phyloP scores from a whole-genome alignment of 2,329 filamentous ascomycete species.

The Verticillium tricorpus region DNA sequence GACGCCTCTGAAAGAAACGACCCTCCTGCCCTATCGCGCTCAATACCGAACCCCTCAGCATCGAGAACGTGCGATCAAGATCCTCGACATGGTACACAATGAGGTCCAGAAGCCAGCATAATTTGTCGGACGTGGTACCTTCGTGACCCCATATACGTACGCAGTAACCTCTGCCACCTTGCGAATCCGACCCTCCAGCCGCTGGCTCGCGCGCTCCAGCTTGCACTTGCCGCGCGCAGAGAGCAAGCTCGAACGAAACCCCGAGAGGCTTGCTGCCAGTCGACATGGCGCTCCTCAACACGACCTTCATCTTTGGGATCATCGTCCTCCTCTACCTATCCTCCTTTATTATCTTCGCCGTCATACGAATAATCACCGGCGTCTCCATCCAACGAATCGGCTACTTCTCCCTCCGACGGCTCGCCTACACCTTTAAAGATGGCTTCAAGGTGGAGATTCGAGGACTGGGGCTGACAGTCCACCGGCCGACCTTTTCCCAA shows the following conservation, averaged over 20 bases:
- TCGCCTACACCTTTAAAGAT: slow-evolving; percentile 85
- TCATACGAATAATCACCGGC: slow-evolving; percentile 87
- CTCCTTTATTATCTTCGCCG: slow-evolving; percentile 89
- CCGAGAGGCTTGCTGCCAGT: slow-evolving; percentile 8
- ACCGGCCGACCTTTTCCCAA: slow-evolving; percentile 93
- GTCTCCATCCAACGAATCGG: slow-evolving; percentile 94
- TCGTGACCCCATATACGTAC: background rate
- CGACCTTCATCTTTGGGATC: slow-evolving; percentile 82
- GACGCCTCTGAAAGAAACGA: background rate
- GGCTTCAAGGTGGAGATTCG: slow-evolving; percentile 87
- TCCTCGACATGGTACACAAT: background rate
- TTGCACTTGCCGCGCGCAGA: no score
- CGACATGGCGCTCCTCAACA: slow-evolving; percentile 62
- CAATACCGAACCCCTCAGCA: background rate
- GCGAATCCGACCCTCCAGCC: background rate
- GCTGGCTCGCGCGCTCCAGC: background rate
- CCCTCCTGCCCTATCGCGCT: background rate
- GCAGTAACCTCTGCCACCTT: background rate
- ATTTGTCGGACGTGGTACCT: background rate
- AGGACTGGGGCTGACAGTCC: slow-evolving; percentile 79
- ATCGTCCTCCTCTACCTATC: slow-evolving; percentile 82
- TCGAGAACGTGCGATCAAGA: background rate
- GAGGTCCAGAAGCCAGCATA: background rate
- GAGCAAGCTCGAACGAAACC: background rate
- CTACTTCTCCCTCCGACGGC: slow-evolving; percentile 84